Conservation (phyloP, 2,329 filamentous ascomycete species). For the Fusarium anguioides region DNA sequence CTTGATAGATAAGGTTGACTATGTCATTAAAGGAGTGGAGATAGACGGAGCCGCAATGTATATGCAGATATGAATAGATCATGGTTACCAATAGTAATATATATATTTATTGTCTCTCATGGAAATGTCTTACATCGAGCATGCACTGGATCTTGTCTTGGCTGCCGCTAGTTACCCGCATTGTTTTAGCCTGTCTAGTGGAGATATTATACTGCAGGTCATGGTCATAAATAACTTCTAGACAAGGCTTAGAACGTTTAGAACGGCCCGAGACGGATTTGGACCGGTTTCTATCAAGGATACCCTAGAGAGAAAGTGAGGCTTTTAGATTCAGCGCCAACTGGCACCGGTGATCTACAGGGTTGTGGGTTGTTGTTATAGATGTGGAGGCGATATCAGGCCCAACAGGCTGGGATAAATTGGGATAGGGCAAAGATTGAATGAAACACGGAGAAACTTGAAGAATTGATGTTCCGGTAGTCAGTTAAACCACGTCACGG, state of each 20-base stretch:
- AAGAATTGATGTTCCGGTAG: constrained; percentile 2
- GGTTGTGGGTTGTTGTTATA: background rate
- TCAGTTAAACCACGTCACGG: background rate
- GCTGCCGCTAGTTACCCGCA: background rate
- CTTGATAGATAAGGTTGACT: background rate
- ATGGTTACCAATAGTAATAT: background rate
- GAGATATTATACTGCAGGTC: background rate
- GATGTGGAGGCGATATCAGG: background rate
- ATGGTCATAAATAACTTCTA: background rate
- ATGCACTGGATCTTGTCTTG: background rate
- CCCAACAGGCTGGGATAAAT: background rate
- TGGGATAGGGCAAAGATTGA: background rate
- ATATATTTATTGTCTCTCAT: background rate
- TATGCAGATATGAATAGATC: background rate
- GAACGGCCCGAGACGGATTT: constrained; percentile 2
- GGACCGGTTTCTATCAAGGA: background rate
- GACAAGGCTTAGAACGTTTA: background rate
- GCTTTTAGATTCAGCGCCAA: background rate
- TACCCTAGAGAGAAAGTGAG: background rate
- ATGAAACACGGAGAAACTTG: constrained; percentile 5
- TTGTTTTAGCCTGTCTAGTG: background rate
- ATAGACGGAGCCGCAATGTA: background rate
- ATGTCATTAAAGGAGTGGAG: background rate
- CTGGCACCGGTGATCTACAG: background rate
- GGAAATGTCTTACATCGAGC: background rate